Evolutionary conservation across 306 rosid genomes (phyloP), one percentile per base, ranked within the genome.

Genomic region (Dalbergia cochinchinensis): DNA sequence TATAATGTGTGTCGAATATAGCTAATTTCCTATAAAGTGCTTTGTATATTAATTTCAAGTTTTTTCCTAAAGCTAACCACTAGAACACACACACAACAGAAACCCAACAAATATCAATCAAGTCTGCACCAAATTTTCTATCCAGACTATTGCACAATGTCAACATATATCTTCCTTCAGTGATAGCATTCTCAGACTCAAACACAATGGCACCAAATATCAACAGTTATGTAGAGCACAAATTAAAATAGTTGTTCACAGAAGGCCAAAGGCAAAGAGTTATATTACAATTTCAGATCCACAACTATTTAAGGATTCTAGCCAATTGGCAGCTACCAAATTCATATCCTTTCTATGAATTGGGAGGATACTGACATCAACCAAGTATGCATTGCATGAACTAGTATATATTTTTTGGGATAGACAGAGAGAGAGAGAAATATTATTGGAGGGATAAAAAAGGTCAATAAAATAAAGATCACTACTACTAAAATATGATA

Each of bases 41-140:
- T 77, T 53, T 77, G 8, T 42, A 13, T 37, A 65, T 77, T 65
- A 19, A 53, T 51, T 53, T 65, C 72, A 64, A 11, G 37, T 77
- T 50, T 62, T 62, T 51, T 63, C 53, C 39, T 47, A 76, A 16
- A 64, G 55, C 41, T 47, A 61, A 62, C 69, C 34, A 44, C 48
- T 44, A 9, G 79, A 61, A 74, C 16, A 18, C 59, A 51, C 11
- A 19, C 73, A 53, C 42, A 53, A 34, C 18, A 62, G 39, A 53
- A 53, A 39, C 47, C 33, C 18, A n/a, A 51, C 12, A 81, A 73
- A 60, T 33, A 73, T 18, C 3, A 57, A 10, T 65, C 55, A 74
- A 19, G 31, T 39, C 53, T 42, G 64, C 0, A 47, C 31, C 55
- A 31, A 73, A 31, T 35, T 57, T 20, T 42, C 74, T 41, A 37